These are phyloP conservation scores for Pseudocercospora ulei DNA, from an alignment of 2,329 filamentous ascomycete genomes.

Conservation along the genomic window DNA sequence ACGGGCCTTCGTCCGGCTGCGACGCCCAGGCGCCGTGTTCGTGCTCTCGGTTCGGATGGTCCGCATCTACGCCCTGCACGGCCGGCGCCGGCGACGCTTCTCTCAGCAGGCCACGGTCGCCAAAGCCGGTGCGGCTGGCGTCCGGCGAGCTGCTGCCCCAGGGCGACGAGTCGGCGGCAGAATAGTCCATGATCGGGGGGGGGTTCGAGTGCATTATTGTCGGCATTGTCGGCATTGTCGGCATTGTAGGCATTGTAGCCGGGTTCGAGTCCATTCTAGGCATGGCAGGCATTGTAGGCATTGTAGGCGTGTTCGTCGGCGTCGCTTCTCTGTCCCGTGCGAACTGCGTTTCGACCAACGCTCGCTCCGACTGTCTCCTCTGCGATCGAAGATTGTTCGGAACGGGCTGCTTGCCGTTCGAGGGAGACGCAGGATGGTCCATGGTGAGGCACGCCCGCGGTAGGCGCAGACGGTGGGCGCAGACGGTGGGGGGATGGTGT, in stretches of 20 bases:
- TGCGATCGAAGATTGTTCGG: conserved; percentile 32
- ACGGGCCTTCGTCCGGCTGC: conserved; percentile 3
- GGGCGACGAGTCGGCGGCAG: conserved; percentile 49
- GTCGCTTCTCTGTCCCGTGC: conserved; percentile 27
- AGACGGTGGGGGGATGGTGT: too few relatives aligned
- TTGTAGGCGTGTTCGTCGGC: conserved; percentile 18
- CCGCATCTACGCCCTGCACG: conserved; percentile 15
- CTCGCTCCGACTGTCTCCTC: conserved; percentile 32
- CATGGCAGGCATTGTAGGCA: too few relatives aligned
- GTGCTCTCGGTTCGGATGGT: conserved; percentile 11
- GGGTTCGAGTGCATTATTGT: too few relatives aligned
- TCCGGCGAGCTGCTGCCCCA: conserved; percentile 52
- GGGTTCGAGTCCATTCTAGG: too few relatives aligned
- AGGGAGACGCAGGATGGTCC: conserved; percentile 7
- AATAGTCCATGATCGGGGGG: conserved; percentile 61
- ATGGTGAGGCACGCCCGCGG: background rate
- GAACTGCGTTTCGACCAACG: conserved; percentile 30
- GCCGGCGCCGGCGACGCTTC: conserved; percentile 29
- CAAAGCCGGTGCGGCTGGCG: conserved; percentile 43
- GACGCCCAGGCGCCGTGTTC: conserved; percentile 15
- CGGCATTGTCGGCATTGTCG: too few relatives aligned
- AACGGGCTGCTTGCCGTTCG: conserved; percentile 22
- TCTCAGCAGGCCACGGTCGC: conserved; percentile 32
- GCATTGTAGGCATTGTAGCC: too few relatives aligned
- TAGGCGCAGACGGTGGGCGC: too few relatives aligned